Percentiles rank a stretch among this genome's conserved stretches.
Conservation (phyloP, 2,329 filamentous ascomycete genomes). For the Diplodia scrobiculata region DNA sequence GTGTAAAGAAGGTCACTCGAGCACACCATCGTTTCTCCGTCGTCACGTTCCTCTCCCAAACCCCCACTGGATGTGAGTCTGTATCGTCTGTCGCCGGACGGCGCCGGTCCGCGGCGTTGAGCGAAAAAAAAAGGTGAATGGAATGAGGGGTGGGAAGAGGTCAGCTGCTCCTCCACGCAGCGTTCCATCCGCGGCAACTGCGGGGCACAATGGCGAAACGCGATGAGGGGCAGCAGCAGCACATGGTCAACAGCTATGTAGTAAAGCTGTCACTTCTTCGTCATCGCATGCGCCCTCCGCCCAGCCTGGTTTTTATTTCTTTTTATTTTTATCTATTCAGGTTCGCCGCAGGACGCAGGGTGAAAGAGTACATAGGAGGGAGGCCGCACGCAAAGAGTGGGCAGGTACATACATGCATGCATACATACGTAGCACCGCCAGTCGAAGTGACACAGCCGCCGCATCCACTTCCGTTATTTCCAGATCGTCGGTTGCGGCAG, state of each 20-base stretch:
- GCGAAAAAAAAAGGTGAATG: neutral
- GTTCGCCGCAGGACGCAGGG: slow-evolving; percentile 18
- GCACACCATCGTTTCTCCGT: neutral
- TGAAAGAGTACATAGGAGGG: neutral
- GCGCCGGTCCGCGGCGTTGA: slow-evolving; percentile 8
- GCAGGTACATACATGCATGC: neutral
- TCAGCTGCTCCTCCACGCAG: slow-evolving; percentile 5
- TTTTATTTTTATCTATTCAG: neutral
- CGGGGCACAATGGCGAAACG: neutral
- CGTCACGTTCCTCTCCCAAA: neutral
- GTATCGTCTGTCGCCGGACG: neutral
- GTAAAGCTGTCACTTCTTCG: neutral
- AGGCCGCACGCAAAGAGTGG: neutral
- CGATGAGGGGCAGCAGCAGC: neutral
- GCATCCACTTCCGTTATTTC: too few relatives aligned
- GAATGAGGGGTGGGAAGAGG: neutral
- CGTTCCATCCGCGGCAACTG: slow-evolving; percentile 7
- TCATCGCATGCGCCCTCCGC: too few relatives aligned
- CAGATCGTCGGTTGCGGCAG: too few relatives aligned
- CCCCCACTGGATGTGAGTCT: neutral
- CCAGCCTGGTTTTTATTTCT: neutral
- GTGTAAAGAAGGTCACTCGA: neutral
- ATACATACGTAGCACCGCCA: neutral
- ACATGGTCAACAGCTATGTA: neutral
- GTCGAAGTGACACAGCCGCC: too few relatives aligned